Evolutionary conservation across 1,284 basidiomycete genomes (phyloP), one percentile per base, ranked within the genome.

Genomic region (Apiotrichum sp.): DNA sequence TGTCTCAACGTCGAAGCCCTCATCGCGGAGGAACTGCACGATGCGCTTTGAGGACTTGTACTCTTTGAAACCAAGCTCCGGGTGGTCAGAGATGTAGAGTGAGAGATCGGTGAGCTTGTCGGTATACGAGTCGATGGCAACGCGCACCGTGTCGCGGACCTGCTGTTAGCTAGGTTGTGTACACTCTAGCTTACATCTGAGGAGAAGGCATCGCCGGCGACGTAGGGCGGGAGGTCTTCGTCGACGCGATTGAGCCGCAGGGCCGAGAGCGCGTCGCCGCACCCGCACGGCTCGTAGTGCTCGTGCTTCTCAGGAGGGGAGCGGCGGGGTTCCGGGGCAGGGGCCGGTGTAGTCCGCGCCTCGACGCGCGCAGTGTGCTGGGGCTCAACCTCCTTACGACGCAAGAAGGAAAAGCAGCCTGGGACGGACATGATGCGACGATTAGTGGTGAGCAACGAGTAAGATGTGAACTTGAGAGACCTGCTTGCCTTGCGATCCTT

Each of bases 1-100:
- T 49, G 74, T 77, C 8, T 81, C 84, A 33, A 88, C 83, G 16
- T 74, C 69, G 70, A 86, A 89, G 1, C 68, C 71, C 4, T 84
- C 79, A 43, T 74, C 72, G 52, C 77, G 73, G 79, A 86, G 82
- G 66, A 82, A 86, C 13, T 74, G 63, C 0, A 82, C 80, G 52
- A 86, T 67, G 16, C 75, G 65, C 57, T 84, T 81, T 59, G 85
- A 83, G 32, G 85, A 84, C 68, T 80, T 58, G 40, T 46, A 44
- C 54, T 69, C 67, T 33, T 66, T 22, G 48, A 55, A 67, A 11
- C 40, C 58, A 2, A 66, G 57, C 45, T 69, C 67, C 29, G 67
- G 67, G 57, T 69, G 53, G 22, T 58, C 58, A 35, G 51, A 59
- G 38, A 68, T 55, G 45, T 58, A 64, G 14, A 59, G 44, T n/a